Percentiles rank a stretch among this genome's conserved stretches.
These are phyloP conservation scores for Cordyceps tenuipes DNA, from an alignment of 2,329 filamentous ascomycete genomes.

Conservation along the genomic window DNA sequence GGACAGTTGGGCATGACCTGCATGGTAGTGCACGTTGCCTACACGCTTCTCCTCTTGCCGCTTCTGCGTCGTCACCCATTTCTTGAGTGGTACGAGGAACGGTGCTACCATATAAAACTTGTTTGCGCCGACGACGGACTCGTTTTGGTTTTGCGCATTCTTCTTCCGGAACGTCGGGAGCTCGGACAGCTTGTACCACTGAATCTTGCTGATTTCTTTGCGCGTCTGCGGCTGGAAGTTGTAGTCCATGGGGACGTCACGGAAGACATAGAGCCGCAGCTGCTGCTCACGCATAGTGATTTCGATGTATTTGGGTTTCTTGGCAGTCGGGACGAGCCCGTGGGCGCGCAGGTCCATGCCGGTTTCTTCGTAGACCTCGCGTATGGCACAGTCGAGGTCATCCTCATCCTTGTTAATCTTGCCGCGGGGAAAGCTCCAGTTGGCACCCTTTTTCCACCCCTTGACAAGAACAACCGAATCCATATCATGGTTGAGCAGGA, in stretches of 20 bases:
- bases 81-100: slow-evolving; percentile 76
- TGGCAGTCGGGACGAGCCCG: slow-evolving; percentile 64
- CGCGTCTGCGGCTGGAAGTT: slow-evolving; percentile 82
- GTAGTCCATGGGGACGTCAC: slow-evolving; percentile 78
- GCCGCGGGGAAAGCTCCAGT: slow-evolving; percentile 92
- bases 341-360: slow-evolving; percentile 74
- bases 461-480: slow-evolving; percentile 89
- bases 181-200: slow-evolving; percentile 88
- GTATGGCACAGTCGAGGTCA: slow-evolving; percentile 85
- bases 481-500: slow-evolving; percentile 90
- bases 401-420: slow-evolving; percentile 98
- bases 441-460: slow-evolving; percentile 94
- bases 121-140: slow-evolving; percentile 57
- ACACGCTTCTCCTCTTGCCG: slow-evolving; percentile 54
- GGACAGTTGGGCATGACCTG: slow-evolving; percentile 31
- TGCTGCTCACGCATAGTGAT: slow-evolving; percentile 89
- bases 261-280: slow-evolving; percentile 85
- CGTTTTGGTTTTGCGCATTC: slow-evolving; percentile 46
- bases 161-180: slow-evolving; percentile 76
- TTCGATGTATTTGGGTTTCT: slow-evolving; percentile 74
- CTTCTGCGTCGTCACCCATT: slow-evolving; percentile 82
- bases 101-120: slow-evolving; percentile 99
- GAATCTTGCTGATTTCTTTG: slow-evolving; percentile 95
- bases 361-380: slow-evolving; percentile 95
- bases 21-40: slow-evolving; percentile 31